Base-by-base conservation (phyloP, 2,329 filamentous ascomycete genomes). In the Talaromyces marneffei region DNA sequence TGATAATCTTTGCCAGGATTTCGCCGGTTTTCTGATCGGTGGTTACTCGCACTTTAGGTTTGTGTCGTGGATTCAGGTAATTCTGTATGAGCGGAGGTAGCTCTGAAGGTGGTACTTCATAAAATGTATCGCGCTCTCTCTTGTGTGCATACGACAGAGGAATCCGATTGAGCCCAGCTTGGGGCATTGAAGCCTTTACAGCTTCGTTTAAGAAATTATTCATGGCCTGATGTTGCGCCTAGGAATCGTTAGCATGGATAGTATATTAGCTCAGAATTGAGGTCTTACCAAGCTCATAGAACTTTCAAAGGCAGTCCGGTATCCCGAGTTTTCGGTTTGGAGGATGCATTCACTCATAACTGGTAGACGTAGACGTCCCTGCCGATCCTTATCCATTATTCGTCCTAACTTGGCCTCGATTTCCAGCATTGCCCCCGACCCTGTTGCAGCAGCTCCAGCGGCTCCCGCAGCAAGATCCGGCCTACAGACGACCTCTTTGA, bases 331-430 rank as follows among this genome's bases (percentile, higher is more conserved):
- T 25, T 81, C 83, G 33, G 85, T 82, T 52, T 80, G 79, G 20
- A 96, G 75, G 6, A 95, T 79, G 53, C 85, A 88, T 71, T 94
- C 89, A 0, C 90, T 87, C 23, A 82, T 74, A 4, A 94, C 81
- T 5, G 85, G 85, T 9, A 92, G 76, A 9, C 83, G 78, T 27
- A 92, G 78, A n/a, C 91, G 83, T 52, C 87, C 81, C 61, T 88
- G 85, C 6, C 85, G 89, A 63, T 87, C 84, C 70, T 85, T 86
- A 72, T 91, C 87, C 61, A 93, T 84, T 14, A 97, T 81, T 27
- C 86, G 88, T 18, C 94, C 94, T 53, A 97, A 80, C 74, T 97
- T 97, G 9, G 92, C 94, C 77, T 99, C 94, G 59, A 99, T 90
- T 75, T 99, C 94, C 58, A 97, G 87, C 63, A 91, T 84, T 14